Evolutionary conservation across 2,329 filamentous ascomycete species (phyloP).

Genomic region (Fusarium nelsonii): DNA sequence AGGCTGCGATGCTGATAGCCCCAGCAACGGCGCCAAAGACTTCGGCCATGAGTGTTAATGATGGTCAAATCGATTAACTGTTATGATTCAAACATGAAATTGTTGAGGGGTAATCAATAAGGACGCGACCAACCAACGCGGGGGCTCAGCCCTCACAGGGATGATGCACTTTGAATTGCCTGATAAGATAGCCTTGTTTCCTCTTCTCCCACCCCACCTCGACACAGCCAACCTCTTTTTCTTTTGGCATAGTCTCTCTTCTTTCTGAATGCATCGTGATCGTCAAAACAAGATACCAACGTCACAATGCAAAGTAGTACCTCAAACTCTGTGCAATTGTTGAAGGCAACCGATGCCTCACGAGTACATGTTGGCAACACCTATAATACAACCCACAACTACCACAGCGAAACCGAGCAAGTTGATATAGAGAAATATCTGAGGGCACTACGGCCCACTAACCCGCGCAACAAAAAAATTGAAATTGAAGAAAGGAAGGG

Average conservation of each 20-base stretch:
- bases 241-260: neutral
- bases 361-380: neutral
- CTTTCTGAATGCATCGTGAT: too few relatives aligned
- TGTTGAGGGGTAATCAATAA: neutral
- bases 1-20: slow-evolving; percentile 51
- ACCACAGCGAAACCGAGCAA: accelerated
- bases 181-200: neutral
- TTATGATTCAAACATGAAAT: neutral
- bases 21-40: slow-evolving; percentile 45
- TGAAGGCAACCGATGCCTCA: neutral
- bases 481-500: neutral
- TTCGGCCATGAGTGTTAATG: neutral
- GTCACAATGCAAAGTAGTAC: neutral
- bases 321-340: neutral
- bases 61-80: neutral
- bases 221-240: neutral
- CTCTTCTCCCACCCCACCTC: neutral
- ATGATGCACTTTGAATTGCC: neutral
- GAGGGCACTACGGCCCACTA: neutral
- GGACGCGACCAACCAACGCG: neutral
- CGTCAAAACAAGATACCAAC: too few relatives aligned
- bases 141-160: neutral
- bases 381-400: neutral
- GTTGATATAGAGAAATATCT: accelerated
- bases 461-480: accelerated